Percentiles rank a stretch among this genome's conserved stretches.
Evolutionary conservation across 2,329 filamentous ascomycete species (phyloP).

Genomic region (Gnomoniopsis smithogilvyi): DNA sequence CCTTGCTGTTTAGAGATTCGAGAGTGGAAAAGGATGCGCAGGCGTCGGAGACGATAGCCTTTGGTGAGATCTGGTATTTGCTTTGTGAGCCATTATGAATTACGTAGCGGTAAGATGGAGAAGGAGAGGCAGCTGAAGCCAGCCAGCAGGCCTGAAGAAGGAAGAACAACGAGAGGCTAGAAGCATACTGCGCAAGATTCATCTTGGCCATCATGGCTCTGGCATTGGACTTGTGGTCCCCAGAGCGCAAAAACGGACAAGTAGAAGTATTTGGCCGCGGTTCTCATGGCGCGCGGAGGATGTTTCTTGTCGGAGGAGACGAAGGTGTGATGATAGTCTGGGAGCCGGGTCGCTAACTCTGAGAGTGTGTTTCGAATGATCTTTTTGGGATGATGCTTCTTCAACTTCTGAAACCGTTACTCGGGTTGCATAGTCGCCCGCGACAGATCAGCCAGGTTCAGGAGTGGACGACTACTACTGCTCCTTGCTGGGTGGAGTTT

Average conservation of each 20-base stretch:
- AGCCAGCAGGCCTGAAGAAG: constrained; percentile 20
- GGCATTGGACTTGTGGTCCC: constrained; percentile 45
- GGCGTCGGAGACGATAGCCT: constrained; percentile 86
- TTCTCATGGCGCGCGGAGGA: constrained; percentile 40
- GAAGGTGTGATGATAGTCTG: not conserved
- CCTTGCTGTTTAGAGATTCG: constrained; percentile 73
- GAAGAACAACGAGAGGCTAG: constrained; percentile 20
- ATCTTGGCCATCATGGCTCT: constrained; percentile 35
- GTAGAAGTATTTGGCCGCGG: constrained; percentile 53
- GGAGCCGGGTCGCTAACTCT: not conserved
- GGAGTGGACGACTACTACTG: not conserved
- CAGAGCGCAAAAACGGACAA: constrained; percentile 55
- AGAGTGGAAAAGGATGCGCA: constrained; percentile 92
- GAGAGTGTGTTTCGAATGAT: constrained; percentile 13
- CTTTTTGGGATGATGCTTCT: constrained; percentile 3
- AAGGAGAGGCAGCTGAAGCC: constrained; percentile 20
- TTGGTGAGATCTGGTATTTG: constrained; percentile 71
- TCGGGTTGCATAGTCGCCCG: constrained; percentile 8
- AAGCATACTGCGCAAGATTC: constrained; percentile 50
- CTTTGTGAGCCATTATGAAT: constrained; percentile 36
- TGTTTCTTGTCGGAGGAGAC: not conserved
- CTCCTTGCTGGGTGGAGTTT: not conserved
- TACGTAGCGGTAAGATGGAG: constrained; percentile 20
- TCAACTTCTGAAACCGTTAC: not conserved
- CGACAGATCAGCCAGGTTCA: not conserved